Percentiles rank a stretch among this genome's conserved stretches.
Evolutionary conservation across 306 rosid genomes (phyloP).

Genomic region (Sicyos baderoa): DNA sequence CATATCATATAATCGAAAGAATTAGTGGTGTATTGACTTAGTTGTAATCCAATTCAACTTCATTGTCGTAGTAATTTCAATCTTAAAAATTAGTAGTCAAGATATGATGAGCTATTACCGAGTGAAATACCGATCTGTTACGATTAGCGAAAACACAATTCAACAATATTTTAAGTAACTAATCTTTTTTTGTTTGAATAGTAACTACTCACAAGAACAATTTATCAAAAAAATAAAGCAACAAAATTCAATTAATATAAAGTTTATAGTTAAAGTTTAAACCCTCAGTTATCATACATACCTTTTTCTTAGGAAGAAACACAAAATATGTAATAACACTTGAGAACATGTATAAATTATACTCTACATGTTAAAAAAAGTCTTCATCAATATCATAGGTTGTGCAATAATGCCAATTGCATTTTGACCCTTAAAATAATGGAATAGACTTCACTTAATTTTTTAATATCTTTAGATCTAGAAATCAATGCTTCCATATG

Average conservation of each 20-base stretch:
- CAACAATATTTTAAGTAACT: no score
- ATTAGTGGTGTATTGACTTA: no score
- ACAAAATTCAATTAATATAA: not conserved
- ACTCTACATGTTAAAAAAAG: not conserved
- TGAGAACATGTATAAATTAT: not conserved
- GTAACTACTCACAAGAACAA: not conserved
- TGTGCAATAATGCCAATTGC: not conserved
- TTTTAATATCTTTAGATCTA: slow-evolving; percentile 16
- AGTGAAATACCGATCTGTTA: no score
- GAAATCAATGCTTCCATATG: slow-evolving; percentile 19
- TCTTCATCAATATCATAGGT: slow-evolving; percentile 1
- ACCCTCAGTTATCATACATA: not conserved
- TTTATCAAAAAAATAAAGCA: not conserved
- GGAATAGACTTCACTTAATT: slow-evolving; percentile 7
- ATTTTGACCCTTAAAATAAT: slow-evolving; percentile 14
- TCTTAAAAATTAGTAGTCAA: no score
- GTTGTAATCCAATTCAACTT: no score
- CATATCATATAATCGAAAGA: no score
- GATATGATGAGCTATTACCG: no score
- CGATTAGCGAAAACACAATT: no score
- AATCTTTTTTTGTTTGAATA: no score
- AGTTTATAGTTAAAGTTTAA: not conserved
- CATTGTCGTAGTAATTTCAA: no score
- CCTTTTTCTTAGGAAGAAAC: not conserved
- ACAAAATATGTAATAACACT: not conserved